These are phyloP conservation scores for Diospyros lotus DNA, from an alignment of 148 eudicot species.

Conservation along the genomic window DNA sequence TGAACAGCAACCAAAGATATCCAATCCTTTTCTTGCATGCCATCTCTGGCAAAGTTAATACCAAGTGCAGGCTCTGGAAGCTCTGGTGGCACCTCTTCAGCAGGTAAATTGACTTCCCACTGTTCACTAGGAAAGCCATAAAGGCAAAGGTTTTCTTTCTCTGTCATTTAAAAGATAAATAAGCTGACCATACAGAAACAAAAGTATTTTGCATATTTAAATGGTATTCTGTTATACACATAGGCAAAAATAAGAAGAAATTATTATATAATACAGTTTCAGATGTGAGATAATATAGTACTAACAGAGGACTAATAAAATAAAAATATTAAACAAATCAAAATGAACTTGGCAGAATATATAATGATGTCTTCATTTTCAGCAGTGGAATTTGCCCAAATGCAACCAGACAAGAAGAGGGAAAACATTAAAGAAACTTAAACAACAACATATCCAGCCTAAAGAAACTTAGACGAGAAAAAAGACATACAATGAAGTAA, in stretches of 20 bases:
- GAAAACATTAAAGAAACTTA: too few relatives aligned
- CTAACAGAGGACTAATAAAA: too few relatives aligned
- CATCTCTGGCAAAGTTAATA: constrained; percentile 48
- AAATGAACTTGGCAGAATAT: too few relatives aligned
- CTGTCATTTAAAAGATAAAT: constrained; percentile 19
- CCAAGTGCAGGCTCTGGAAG: constrained; percentile 49
- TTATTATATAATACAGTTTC: too few relatives aligned
- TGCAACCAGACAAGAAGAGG: too few relatives aligned
- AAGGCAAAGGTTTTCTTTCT: constrained; percentile 43
- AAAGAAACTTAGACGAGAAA: too few relatives aligned
- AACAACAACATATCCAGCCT: too few relatives aligned
- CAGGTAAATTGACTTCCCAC: constrained; percentile 49
- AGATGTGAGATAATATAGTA: too few relatives aligned
- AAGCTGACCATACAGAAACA: neutral
- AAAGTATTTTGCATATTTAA: neutral
- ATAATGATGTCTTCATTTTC: too few relatives aligned
- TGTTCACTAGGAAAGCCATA: constrained; percentile 38
- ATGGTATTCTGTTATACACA: neutral
- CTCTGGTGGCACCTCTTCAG: constrained; percentile 42
- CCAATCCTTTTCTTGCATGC: constrained; percentile 48
- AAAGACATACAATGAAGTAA: too few relatives aligned
- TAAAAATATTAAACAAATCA: too few relatives aligned
- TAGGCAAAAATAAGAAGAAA: neutral
- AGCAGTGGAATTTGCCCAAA: neutral
- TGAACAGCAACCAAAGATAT: constrained; percentile 41